Conservation (phyloP, 2,329 filamentous ascomycete genomes). For the Acrodontium crateriforme region DNA sequence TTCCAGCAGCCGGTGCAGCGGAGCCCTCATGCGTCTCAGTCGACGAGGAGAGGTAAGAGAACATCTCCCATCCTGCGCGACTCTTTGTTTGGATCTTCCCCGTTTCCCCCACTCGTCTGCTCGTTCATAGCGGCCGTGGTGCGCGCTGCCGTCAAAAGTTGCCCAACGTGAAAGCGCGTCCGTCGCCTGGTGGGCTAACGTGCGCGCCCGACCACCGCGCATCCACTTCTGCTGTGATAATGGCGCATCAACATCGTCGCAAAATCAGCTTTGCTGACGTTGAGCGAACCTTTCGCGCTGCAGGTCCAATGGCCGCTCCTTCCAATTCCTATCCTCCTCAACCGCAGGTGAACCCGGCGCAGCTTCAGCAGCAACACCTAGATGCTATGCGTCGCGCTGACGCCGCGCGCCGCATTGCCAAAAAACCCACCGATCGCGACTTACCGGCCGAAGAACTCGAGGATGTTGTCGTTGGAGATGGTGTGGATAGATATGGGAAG, state of each 20-base stretch:
- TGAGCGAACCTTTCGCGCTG: slow-evolving; percentile 30
- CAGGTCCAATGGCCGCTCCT: slow-evolving; percentile 28
- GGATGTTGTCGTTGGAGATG: slow-evolving; percentile 69
- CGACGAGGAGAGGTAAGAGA: no score
- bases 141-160: no score
- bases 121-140: no score
- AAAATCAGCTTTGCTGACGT: slow-evolving; percentile 38
- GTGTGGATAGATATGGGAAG: slow-evolving; percentile 66
- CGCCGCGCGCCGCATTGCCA: slow-evolving; percentile 60
- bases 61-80: no score
- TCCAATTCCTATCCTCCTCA: slow-evolving; percentile 15
- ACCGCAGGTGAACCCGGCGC: slow-evolving; percentile 35
- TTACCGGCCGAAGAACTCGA: slow-evolving; percentile 67
- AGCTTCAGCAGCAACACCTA: slow-evolving; percentile 32
- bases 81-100: no score
- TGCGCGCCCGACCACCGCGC: no score
- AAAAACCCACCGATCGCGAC: slow-evolving; percentile 88
- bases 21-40: no score
- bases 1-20: no score
- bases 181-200: no score
- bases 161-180: no score
- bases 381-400: slow-evolving; percentile 33
- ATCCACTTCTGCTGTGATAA: no score
- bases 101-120: no score
- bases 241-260: slow-evolving; percentile 16